Evolutionary conservation across 2,329 filamentous ascomycete species (phyloP).

Genomic region (Elsinoe batatas): DNA sequence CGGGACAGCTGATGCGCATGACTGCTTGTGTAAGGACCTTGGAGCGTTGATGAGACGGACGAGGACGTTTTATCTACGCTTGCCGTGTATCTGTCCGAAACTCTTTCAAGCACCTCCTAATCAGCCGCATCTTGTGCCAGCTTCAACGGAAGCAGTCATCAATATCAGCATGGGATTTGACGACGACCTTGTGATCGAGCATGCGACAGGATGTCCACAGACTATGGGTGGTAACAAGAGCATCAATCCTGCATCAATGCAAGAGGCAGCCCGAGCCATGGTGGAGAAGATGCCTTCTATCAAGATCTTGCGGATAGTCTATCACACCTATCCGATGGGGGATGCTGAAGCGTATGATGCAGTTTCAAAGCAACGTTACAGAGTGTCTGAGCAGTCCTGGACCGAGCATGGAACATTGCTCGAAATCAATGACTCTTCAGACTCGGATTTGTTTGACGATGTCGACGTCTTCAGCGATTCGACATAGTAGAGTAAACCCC

Average conservation of each 20-base stretch:
- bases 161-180: slow-evolving; percentile 2
- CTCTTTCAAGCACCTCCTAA: not conserved
- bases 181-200: not conserved
- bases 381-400: not conserved
- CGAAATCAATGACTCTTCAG: not conserved
- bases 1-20: not conserved
- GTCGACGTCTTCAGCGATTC: not conserved
- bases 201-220: not conserved
- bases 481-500: not conserved
- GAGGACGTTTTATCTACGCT: not conserved
- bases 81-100: not conserved
- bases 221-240: slow-evolving; percentile 1
- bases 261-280: not conserved
- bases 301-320: not conserved
- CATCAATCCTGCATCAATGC: not conserved
- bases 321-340: not conserved
- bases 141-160: not conserved
- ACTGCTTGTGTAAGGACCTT: not conserved
- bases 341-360: not conserved
- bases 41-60: not conserved
- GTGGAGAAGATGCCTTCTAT: not conserved
- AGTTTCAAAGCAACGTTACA: not conserved
- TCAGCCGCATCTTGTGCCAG: not conserved
- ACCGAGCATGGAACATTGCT: not conserved
- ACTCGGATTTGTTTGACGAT: not conserved